phyloP scores from a whole-genome alignment of 257 asterid genomes.

The Henckelia pumila region DNA sequence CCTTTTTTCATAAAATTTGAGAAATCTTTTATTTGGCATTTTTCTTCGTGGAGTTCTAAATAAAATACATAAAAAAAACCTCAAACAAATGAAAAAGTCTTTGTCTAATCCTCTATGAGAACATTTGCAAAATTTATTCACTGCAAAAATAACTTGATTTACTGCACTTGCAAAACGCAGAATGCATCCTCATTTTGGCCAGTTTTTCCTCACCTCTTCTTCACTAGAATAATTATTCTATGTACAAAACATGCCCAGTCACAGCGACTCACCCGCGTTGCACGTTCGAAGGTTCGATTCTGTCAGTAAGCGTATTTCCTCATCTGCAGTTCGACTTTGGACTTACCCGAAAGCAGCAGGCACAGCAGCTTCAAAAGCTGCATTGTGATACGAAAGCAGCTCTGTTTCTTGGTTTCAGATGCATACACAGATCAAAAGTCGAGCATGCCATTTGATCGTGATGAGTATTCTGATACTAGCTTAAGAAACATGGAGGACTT shows the following conservation, averaged over 20 bases:
- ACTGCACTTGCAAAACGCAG: not conserved
- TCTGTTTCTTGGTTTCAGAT: not conserved
- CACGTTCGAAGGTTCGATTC: not conserved
- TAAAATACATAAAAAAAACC: not conserved
- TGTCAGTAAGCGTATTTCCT: not conserved
- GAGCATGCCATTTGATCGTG: slow-evolving; percentile 63
- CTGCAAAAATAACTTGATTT: not conserved
- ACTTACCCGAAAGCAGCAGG: not conserved
- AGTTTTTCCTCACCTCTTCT: not conserved
- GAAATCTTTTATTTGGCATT: not conserved
- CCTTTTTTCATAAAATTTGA: too few relatives aligned
- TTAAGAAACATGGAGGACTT: slow-evolving; percentile 93
- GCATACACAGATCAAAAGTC: slow-evolving; percentile 42
- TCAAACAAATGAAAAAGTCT: too few relatives aligned
- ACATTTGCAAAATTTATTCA: not conserved
- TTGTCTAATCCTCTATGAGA: not conserved
- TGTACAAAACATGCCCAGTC: not conserved
- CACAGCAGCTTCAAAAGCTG: not conserved
- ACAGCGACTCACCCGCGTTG: not conserved
- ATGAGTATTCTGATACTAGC: slow-evolving; percentile 85
- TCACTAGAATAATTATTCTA: not conserved
- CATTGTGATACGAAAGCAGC: not conserved
- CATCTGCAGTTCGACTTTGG: not conserved
- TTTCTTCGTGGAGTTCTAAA: not conserved
- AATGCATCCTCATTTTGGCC: not conserved